phyloP scores from a whole-genome alignment of 257 asterid species.

The Fraxinus anomala region DNA sequence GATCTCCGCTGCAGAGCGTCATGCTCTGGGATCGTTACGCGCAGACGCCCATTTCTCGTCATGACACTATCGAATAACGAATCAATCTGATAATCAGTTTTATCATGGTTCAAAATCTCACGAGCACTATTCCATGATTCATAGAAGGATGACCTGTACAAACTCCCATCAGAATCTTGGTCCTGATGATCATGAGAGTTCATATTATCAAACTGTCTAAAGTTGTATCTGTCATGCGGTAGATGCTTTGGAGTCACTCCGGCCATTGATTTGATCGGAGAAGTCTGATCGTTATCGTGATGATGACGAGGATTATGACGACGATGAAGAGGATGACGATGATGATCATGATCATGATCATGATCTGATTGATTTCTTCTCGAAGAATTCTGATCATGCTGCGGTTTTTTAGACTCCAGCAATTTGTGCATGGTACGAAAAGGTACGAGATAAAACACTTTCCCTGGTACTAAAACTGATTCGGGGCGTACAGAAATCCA shows the following conservation, averaged over 20 bases:
- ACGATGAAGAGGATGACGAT: neutral
- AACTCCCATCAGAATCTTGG: constrained; percentile 10
- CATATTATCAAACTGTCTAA: neutral
- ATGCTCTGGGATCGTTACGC: constrained; percentile 18
- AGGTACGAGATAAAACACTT: constrained; percentile 45
- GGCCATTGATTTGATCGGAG: constrained; percentile 9
- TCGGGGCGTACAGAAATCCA: constrained; percentile 67
- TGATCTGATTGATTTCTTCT: neutral
- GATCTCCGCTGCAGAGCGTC: constrained; percentile 30
- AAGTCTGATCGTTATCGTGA: neutral
- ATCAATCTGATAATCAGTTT: constrained; percentile 6
- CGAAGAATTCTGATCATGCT: neutral
- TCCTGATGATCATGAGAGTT: neutral
- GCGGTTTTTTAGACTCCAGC: constrained; percentile 25
- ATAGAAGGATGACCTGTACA: constrained; percentile 31
- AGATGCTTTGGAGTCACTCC: constrained; percentile 27
- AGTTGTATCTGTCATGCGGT: neutral
- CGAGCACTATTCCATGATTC: constrained; percentile 40
- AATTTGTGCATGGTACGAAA: constrained; percentile 31
- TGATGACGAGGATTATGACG: no score
- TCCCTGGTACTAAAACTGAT: constrained; percentile 41
- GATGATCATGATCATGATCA: neutral
- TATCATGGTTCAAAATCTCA: constrained; percentile 9
- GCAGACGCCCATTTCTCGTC: neutral
- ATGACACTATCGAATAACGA: constrained; percentile 9